A percentile compares a stretch with the other conserved stretches of the same genome.
phyloP scores from a whole-genome alignment of 768 basidiomycete genomes.

The Russula griseocarnosa region DNA sequence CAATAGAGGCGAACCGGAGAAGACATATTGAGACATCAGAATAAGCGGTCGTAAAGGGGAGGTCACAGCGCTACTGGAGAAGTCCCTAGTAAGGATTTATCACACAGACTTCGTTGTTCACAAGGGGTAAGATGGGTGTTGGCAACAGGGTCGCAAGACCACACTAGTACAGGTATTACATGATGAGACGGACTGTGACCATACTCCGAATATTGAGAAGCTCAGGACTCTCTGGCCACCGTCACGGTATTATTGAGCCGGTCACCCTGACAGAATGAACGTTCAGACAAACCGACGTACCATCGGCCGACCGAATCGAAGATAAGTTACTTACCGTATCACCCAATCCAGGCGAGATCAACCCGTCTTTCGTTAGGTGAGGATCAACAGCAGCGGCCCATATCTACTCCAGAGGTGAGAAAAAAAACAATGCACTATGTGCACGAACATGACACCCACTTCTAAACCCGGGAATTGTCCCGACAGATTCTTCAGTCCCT shows the following conservation, averaged over 20 bases:
- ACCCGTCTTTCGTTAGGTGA: constrained; percentile 63
- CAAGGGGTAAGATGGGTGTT: background rate
- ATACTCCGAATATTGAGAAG: background rate
- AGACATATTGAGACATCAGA: background rate
- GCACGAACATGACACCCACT: constrained; percentile 40
- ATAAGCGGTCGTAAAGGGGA: background rate
- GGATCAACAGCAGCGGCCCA: constrained; percentile 84
- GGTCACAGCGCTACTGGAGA: background rate
- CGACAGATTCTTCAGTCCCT: constrained; percentile 66
- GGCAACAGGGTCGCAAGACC: background rate
- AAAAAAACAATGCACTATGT: background rate
- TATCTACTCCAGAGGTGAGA: constrained; percentile 47
- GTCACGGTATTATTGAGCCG: constrained; percentile 85
- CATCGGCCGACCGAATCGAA: background rate
- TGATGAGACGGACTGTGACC: background rate
- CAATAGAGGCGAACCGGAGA: background rate
- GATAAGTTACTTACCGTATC: constrained; percentile 61
- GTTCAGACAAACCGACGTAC: constrained; percentile 2
- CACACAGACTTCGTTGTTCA: background rate
- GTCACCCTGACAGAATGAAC: constrained; percentile 56
- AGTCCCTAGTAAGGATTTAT: background rate
- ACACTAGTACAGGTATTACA: background rate
- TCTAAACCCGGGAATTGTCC: constrained; percentile 73
- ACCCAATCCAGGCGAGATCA: constrained; percentile 87
- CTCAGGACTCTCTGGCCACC: constrained; percentile 11